Evolutionary conservation across 1,284 basidiomycete species (phyloP).

Genomic region (Tilletia setariae): DNA sequence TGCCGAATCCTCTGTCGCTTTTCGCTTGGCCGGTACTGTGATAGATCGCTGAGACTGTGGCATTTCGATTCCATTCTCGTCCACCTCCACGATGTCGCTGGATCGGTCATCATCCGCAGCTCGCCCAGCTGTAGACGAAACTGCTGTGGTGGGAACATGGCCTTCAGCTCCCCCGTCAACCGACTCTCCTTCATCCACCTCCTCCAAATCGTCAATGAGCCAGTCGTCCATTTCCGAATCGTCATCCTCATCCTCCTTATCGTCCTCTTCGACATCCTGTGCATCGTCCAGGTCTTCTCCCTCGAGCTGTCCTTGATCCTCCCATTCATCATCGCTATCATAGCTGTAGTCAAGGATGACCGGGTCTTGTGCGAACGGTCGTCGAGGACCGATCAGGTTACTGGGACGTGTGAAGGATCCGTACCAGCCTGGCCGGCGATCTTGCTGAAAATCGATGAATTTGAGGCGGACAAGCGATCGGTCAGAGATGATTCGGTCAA

Average conservation of each 20-base stretch:
- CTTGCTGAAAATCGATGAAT: constrained; percentile 46
- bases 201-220: constrained; percentile 51
- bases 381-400: constrained; percentile 43
- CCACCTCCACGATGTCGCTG: constrained; percentile 30
- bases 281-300: constrained; percentile 46
- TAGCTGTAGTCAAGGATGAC: constrained; percentile 50
- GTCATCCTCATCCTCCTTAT: constrained; percentile 34
- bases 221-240: constrained; percentile 53
- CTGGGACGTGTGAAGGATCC: constrained; percentile 48
- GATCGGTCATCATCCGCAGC: constrained; percentile 26
- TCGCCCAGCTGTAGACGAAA: constrained; percentile 11
- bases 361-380: constrained; percentile 48
- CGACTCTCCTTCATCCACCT: constrained; percentile 38
- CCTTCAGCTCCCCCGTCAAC: neutral
- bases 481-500: constrained; percentile 38
- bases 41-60: neutral
- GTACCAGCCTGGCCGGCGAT: constrained; percentile 49
- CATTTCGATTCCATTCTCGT: constrained; percentile 28
- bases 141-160: neutral
- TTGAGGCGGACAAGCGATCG: constrained; percentile 44
- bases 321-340: constrained; percentile 53
- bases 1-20: constrained; percentile 13
- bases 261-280: constrained; percentile 37
- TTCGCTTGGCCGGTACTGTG: constrained; percentile 22
- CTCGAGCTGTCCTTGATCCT: constrained; percentile 45